A percentile compares a stretch with the other conserved stretches of the same genome.
Evolutionary conservation across 208 protist species (phyloP).

Genomic region (Trichomonas gallinae): DNA sequence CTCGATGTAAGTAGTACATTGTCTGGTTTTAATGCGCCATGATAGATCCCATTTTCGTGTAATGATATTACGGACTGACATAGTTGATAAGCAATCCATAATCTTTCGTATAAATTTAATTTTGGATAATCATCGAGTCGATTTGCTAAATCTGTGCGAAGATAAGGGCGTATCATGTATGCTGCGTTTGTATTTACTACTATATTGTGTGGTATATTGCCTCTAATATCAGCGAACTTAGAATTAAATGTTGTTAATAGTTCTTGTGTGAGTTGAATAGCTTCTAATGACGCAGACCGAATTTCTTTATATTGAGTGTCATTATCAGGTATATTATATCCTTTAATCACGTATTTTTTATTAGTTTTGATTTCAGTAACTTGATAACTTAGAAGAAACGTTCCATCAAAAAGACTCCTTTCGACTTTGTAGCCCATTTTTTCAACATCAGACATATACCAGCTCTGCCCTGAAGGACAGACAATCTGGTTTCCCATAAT

Average conservation of each 20-base stretch:
- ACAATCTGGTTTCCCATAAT: neutral
- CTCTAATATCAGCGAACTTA: neutral
- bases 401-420: neutral
- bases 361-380: neutral
- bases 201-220: neutral
- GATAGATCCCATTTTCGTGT: neutral
- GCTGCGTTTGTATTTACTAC: neutral
- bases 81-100: neutral
- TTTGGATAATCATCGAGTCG: neutral
- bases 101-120: neutral
- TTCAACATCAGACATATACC: neutral
- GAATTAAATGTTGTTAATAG: neutral
- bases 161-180: neutral
- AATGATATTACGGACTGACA: neutral
- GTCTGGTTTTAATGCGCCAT: neutral
- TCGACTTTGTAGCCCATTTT: neutral
- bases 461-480: neutral
- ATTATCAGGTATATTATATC: neutral
- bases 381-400: neutral
- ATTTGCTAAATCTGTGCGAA: neutral
- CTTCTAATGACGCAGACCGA: neutral
- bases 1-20: neutral
- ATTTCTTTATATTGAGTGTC: neutral
- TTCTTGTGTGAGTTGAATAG: neutral
- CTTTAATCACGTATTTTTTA: neutral